Percentiles rank a stretch among this genome's conserved stretches.
Evolutionary conservation across 495 filamentous ascomycete species (phyloP).

Genomic region (Penicillium egyptiacum): DNA sequence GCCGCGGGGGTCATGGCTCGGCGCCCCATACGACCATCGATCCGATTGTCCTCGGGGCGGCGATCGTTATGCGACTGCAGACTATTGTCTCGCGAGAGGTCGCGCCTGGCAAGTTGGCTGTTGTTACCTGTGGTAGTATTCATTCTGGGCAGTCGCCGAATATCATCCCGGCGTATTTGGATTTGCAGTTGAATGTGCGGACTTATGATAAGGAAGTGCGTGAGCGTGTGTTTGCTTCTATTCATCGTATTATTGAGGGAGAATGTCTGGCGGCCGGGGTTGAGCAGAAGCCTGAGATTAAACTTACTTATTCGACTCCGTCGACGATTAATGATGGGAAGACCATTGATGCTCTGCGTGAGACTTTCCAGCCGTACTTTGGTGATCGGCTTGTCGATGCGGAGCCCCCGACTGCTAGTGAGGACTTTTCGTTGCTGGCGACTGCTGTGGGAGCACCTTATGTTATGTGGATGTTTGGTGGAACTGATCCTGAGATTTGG

Average conservation of each 20-base stretch:
- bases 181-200: constrained; percentile 52
- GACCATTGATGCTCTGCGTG: constrained; percentile 39
- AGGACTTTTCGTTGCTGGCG: constrained; percentile 59
- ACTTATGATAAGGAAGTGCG: constrained; percentile 41
- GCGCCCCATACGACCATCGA: constrained; percentile 55
- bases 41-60: constrained; percentile 54
- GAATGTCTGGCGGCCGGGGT: constrained; percentile 51
- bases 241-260: constrained; percentile 54
- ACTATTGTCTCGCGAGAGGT: constrained; percentile 55
- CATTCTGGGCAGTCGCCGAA: constrained; percentile 55
- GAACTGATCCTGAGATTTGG: constrained; percentile 46
- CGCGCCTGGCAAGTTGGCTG: constrained; percentile 49
- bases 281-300: constrained; percentile 40
- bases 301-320: constrained; percentile 40
- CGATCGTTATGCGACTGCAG: constrained; percentile 57
- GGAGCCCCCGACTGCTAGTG: constrained; percentile 40
- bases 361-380: constrained; percentile 48
- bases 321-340: constrained; percentile 53
- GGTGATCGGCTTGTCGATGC: constrained; percentile 26
- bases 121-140: constrained; percentile 55
- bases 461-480: constrained; percentile 59
- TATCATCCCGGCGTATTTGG: constrained; percentile 51
- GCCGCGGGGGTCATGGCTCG: constrained; percentile 53
- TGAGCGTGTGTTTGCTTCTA: constrained; percentile 40
- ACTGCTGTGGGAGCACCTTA: constrained; percentile 51